phyloP scores from a whole-genome alignment of 2,329 filamentous ascomycete species.

The Fusarium sp. region DNA sequence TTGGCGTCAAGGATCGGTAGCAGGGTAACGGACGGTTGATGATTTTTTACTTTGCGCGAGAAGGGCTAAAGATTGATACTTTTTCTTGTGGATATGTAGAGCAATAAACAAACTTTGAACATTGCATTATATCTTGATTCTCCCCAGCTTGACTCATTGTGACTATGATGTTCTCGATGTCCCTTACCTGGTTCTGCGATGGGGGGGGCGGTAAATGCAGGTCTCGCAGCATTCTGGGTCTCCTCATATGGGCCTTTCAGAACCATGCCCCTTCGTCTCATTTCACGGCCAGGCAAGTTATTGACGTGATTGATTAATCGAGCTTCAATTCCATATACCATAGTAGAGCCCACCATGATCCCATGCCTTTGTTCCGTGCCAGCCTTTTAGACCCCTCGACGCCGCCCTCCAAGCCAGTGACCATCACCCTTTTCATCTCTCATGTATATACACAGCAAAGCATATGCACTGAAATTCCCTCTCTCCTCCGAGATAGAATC shows the following conservation, averaged over 20 bases:
- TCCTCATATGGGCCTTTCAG: not conserved
- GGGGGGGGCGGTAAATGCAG: not conserved
- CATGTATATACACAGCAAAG: not conserved
- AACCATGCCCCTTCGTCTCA: not conserved
- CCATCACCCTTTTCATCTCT: not conserved
- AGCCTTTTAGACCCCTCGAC: constrained; percentile 9
- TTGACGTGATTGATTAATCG: not conserved
- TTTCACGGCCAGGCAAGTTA: not conserved
- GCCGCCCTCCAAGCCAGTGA: constrained; percentile 1
- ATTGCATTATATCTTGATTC: constrained; percentile 7
- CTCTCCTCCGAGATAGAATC: no score
- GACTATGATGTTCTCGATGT: not conserved
- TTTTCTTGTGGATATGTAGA: constrained; percentile 12
- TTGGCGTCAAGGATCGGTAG: constrained; percentile 33
- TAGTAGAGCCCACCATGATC: not conserved
- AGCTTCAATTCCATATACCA: constrained; percentile 21
- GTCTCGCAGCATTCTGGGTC: not conserved
- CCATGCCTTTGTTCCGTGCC: not conserved
- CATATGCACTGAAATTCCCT: not conserved
- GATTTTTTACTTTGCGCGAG: not conserved
- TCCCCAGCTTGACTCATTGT: not conserved
- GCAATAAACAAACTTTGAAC: not conserved
- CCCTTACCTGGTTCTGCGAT: not conserved
- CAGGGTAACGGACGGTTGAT: constrained; percentile 27
- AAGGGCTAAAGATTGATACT: constrained; percentile 21